A percentile compares a stretch with the other conserved stretches of the same genome.
These are phyloP conservation scores for Solanum neorickii DNA, from an alignment of 257 asterid species.

Conservation along the genomic window DNA sequence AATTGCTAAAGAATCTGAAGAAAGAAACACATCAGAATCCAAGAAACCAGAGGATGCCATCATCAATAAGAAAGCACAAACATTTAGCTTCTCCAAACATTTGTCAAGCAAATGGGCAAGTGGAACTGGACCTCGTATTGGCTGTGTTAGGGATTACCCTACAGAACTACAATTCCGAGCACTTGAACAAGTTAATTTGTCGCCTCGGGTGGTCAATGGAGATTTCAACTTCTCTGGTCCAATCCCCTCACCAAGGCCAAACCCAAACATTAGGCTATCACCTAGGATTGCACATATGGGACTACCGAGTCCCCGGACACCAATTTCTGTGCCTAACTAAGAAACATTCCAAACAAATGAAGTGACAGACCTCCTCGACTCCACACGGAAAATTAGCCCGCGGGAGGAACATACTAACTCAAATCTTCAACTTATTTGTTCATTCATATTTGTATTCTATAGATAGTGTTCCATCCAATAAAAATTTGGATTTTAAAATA, in stretches of 20 bases:
- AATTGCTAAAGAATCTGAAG: neutral
- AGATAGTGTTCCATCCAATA: neutral
- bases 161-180: slow-evolving; percentile 66
- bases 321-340: slow-evolving; percentile 19
- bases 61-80: neutral
- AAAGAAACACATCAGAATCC: neutral
- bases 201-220: slow-evolving; percentile 53
- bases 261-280: slow-evolving; percentile 69
- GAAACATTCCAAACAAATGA: neutral
- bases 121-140: slow-evolving; percentile 78
- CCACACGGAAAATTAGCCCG: neutral
- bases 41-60: neutral
- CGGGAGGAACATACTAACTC: neutral
- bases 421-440: neutral
- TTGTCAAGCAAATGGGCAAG: slow-evolving; percentile 83
- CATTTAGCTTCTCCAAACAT: slow-evolving; percentile 37
- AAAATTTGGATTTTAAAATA: neutral
- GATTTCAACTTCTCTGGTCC: slow-evolving; percentile 49
- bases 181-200: slow-evolving; percentile 78
- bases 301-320: slow-evolving; percentile 76
- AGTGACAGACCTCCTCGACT: neutral
- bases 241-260: slow-evolving; percentile 91
- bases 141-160: slow-evolving; percentile 86
- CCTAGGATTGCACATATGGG: slow-evolving; percentile 86
- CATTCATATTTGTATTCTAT: neutral